Evolutionary conservation across 1,284 basidiomycete genomes (phyloP), one percentile per base, ranked within the genome.

Genomic region (Mycena sp.): DNA sequence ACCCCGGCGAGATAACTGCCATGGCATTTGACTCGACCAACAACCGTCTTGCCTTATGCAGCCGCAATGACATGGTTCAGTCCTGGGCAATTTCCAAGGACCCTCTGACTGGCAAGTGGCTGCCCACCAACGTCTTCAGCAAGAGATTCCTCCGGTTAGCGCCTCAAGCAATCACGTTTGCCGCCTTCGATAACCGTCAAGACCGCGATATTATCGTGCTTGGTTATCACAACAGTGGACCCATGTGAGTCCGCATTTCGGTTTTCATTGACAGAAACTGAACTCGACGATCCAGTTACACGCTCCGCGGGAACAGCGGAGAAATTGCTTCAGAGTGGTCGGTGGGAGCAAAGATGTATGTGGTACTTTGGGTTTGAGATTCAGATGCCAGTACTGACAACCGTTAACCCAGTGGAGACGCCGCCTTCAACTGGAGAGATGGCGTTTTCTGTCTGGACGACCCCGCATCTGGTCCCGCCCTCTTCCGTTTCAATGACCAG

Each of bases 21-120:
- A 49, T 58, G 56, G 56, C 56, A 30, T 58, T 49, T 17, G 56
- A 58, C 46, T 50, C 45, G 10, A 50, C 56, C 37, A 58, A 58
- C 29, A 58, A 58, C 45, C 56, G 28, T 5, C 46, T 58, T 30
- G 44, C 41, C 26, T n/a, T 58, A 7, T 58, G 46, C 46, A 58
- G 46, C 56, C 56, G 56, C 26, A 50, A 49, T 17, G 45, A 57
- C 45, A 40, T 40, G 25, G 45, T 57, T 10, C 56, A 57, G 38
- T 53, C 48, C 7, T 50, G 48, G 48, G 12, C 48, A n/a, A 37
- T 50, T 19, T 16, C 23, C 4, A 46, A 46, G 32, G 48, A 50
- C 25, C 19, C 21, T n/a, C 30, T 37, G 48, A 53, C 37, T 26
- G 51, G 38, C 38, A 41, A 40, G 38, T 41, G 37, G 51, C 28